Base-by-base conservation (phyloP, 2,329 filamentous ascomycete genomes). In the Colletotrichum nymphaeae region DNA sequence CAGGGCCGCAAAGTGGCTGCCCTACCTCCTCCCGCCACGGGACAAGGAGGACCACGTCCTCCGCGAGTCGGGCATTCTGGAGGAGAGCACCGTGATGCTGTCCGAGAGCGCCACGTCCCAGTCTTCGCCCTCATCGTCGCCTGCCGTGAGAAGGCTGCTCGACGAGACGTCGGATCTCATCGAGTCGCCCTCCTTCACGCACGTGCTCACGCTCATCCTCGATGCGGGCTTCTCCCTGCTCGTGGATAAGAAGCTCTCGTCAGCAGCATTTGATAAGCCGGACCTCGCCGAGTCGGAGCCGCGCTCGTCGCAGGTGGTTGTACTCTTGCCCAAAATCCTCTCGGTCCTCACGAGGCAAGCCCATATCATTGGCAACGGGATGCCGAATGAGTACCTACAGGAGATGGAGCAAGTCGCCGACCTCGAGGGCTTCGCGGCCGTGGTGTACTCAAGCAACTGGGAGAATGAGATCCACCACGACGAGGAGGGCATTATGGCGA, bases 121-220 rank as follows among this genome's bases (percentile, higher is more conserved):
- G 2, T 78, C 42, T 9, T 49, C 84, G n/a, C 77, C 83, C 14
- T 81, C 86, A 35, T 87, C 88, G n/a, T 81, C 87, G 12, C 81
- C 84, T 7, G 90, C 92, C 1, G 90, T 99, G 69, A 92, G 96
- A 69, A 93, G 94, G 71, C 89, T 99, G 24, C 90, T 99, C 1
- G 96, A 99, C 81, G 97, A 99, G 86, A 98, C 97, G 2, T 94
- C 96, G 52, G 97, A 99, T 81, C 89, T 99, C 28, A 93, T 98
- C 79, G 97, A 99, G 80, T 98, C 97, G 1, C 97, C 97, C 0
- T 90, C 94, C 46, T 98, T 98, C 83, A 90, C 92, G 0, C 93
- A 95, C 78, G 95, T 99, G 46, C 88, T 98, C 57, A 94, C 93
- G 2, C 91, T 94, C 71, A 89, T 98, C 69, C 93, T 98, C 73